Conservation (phyloP, 129 eudicot species). For the Saposhnikovia divaricata region DNA sequence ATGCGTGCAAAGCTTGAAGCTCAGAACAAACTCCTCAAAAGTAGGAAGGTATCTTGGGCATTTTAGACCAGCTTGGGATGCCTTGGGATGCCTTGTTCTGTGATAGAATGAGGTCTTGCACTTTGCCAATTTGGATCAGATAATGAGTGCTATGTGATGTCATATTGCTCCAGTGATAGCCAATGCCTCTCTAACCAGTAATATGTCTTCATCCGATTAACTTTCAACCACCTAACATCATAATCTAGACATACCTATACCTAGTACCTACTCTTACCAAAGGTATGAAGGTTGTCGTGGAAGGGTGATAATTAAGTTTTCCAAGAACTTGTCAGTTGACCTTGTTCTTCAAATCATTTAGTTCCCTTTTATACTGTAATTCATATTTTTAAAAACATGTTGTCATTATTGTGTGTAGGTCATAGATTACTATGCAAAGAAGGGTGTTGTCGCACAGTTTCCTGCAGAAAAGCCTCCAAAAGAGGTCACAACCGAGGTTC, state of each 20-base stretch:
- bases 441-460: constrained; percentile 34
- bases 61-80: too few species aligned
- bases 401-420: constrained; percentile 20
- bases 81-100: too few species aligned
- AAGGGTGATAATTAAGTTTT: not conserved
- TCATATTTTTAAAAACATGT: not conserved
- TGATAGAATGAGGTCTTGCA: not conserved
- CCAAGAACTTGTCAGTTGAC: too few species aligned
- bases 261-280: not conserved
- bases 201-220: not conserved
- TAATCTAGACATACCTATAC: not conserved
- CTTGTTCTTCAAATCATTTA: not conserved
- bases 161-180: not conserved
- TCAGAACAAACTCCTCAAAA: too few species aligned
- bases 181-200: not conserved
- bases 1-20: too few species aligned
- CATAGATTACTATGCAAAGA: constrained; percentile 39
- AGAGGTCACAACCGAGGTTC: constrained; percentile 34
- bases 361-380: not conserved
- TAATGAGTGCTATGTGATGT: not conserved
- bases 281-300: not conserved
- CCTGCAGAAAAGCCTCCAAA: constrained; percentile 42
- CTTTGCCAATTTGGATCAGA: not conserved
- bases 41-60: too few species aligned
- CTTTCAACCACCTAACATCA: not conserved